Percentiles rank a stretch among this genome's conserved stretches.
phyloP scores from a whole-genome alignment of 2,329 filamentous ascomycete species.

The Fusarium verrucosum region DNA sequence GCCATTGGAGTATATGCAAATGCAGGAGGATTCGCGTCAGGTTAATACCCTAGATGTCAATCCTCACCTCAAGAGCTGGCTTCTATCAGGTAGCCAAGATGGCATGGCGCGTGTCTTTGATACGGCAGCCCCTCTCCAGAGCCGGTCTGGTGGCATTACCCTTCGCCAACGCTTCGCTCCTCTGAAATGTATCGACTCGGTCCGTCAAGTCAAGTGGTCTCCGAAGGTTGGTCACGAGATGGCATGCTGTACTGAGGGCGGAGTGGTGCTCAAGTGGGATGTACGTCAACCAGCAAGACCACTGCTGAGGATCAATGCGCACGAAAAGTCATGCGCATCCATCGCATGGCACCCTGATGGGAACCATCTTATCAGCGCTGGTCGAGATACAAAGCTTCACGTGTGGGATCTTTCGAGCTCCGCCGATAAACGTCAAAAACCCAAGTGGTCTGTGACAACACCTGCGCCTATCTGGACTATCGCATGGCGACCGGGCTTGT shows the following conservation, averaged over 20 bases:
- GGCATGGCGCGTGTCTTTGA: slow-evolving; percentile 71
- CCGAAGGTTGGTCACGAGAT: slow-evolving; percentile 69
- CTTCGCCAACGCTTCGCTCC: slow-evolving; percentile 59
- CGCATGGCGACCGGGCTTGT: slow-evolving; percentile 71
- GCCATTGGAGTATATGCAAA: slow-evolving; percentile 65
- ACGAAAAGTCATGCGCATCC: slow-evolving; percentile 67
- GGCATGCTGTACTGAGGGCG: slow-evolving; percentile 71
- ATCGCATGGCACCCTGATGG: slow-evolving; percentile 76
- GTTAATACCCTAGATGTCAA: slow-evolving; percentile 72
- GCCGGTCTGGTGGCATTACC: slow-evolving; percentile 59
- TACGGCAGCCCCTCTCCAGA: slow-evolving; percentile 59
- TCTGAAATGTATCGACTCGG: slow-evolving; percentile 53
- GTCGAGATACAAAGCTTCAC: slow-evolving; percentile 68
- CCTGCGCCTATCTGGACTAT: slow-evolving; percentile 68
- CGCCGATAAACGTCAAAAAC: slow-evolving; percentile 71
- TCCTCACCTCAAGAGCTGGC: slow-evolving; percentile 64
- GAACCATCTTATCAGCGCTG: slow-evolving; percentile 70
- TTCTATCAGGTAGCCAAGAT: slow-evolving; percentile 72
- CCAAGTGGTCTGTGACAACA: slow-evolving; percentile 68
- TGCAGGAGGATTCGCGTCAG: slow-evolving; percentile 69
- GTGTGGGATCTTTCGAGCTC: slow-evolving; percentile 71
- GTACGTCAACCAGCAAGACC: slow-evolving; percentile 64
- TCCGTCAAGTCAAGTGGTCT: slow-evolving; percentile 73
- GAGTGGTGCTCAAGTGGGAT: slow-evolving; percentile 71
- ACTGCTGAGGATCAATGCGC: slow-evolving; percentile 67